Percentiles rank a stretch among this genome's conserved stretches.
phyloP scores from a whole-genome alignment of 1,284 basidiomycete species.

The Pseudozyma hubeiensis region DNA sequence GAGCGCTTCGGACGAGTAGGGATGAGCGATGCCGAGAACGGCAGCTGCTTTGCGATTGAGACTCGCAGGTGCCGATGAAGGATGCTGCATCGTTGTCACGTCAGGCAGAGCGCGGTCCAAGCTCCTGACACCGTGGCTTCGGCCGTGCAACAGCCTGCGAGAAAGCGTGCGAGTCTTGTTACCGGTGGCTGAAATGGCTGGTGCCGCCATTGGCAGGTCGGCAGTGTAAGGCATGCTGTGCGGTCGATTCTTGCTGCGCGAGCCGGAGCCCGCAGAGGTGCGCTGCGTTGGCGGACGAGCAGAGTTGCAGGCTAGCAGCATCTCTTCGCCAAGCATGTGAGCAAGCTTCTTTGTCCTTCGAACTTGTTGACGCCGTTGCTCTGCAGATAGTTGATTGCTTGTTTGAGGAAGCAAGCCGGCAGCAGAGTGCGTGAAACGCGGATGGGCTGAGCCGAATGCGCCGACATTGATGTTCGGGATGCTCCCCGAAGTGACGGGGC shows the following conservation, averaged over 20 bases:
- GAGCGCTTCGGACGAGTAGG: conserved; percentile 17
- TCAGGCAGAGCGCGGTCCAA: conserved; percentile 20
- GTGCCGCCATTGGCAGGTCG: not conserved
- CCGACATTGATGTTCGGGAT: conserved; percentile 1
- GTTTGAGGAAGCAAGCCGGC: conserved; percentile 24
- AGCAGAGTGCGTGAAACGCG: conserved; percentile 1
- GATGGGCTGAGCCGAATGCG: conserved; percentile 2
- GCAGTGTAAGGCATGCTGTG: conserved; percentile 23
- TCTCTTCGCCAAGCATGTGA: conserved; percentile 54
- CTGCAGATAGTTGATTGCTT: conserved; percentile 38
- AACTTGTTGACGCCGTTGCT: conserved; percentile 49
- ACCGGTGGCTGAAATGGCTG: conserved; percentile 2
- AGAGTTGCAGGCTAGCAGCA: conserved; percentile 29
- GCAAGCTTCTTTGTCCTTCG: conserved; percentile 54
- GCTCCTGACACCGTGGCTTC: conserved; percentile 22
- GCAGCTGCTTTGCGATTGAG: conserved; percentile 43
- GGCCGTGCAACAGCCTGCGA: conserved; percentile 23
- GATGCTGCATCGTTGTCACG: not conserved
- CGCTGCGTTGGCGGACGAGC: not conserved
- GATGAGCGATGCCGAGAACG: conserved; percentile 44
- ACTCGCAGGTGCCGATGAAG: conserved; percentile 1
- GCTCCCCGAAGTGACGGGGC: conserved; percentile 21
- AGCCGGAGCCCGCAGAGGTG: conserved; percentile 1
- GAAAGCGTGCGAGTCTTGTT: conserved; percentile 26
- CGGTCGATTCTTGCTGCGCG: conserved; percentile 8